Conservation (phyloP, 306 rosid genomes). For the Rosa persica region DNA sequence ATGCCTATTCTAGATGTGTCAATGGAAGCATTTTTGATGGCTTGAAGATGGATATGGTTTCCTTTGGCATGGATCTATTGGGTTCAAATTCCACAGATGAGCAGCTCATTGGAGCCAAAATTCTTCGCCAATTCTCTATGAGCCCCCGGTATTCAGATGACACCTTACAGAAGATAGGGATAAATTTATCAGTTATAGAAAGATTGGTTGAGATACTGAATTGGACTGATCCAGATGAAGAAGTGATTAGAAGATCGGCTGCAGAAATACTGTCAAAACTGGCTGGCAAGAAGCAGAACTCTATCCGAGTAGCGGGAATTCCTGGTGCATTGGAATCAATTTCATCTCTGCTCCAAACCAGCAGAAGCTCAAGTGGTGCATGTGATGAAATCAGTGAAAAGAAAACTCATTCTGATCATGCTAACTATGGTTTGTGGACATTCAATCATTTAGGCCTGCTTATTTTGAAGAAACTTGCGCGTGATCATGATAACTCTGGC, state of each 20-base stretch:
- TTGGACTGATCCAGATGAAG: conserved; percentile 81
- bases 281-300: conserved; percentile 85
- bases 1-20: conserved; percentile 87
- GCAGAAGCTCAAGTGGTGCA: conserved; percentile 53
- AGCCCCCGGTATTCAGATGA: conserved; percentile 59
- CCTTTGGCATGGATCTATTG: conserved; percentile 78
- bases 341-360: conserved; percentile 70
- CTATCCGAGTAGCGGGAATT: conserved; percentile 77
- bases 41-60: conserved; percentile 88
- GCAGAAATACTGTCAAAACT: conserved; percentile 76
- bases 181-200: conserved; percentile 61
- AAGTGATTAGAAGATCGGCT: conserved; percentile 74
- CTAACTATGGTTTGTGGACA: conserved; percentile 65
- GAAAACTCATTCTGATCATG: conserved; percentile 47
- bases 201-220: conserved; percentile 92
- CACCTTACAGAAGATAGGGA: conserved; percentile 85
- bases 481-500: conserved; percentile 90
- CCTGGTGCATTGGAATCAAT: conserved; percentile 96
- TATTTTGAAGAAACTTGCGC: conserved; percentile 80
- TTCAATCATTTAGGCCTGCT: conserved; percentile 79
- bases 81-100: conserved; percentile 80
- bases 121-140: conserved; percentile 61
- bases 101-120: conserved; percentile 78
- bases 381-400: conserved; percentile 82
- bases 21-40: conserved; percentile 92